These are phyloP conservation scores for Gaeumannomyces sp. DNA, from an alignment of 2,329 filamentous ascomycete species.

Conservation along the genomic window DNA sequence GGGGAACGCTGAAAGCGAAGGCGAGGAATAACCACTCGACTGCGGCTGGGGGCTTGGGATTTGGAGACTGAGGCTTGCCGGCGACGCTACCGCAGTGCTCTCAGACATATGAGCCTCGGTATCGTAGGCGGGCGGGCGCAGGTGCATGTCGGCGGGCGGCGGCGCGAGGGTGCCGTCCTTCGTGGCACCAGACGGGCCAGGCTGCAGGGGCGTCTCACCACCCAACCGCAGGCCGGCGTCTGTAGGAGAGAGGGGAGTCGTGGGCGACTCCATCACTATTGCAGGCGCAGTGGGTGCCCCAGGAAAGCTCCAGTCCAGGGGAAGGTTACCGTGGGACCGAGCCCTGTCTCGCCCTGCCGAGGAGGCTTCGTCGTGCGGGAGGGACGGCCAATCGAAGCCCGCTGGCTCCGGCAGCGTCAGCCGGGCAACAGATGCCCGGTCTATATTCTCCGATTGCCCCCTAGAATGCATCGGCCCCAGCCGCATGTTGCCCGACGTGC, in stretches of 20 bases:
- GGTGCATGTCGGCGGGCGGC: conserved; percentile 14
- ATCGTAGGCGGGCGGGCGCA: conserved; percentile 14
- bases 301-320: conserved; percentile 21
- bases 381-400: not conserved
- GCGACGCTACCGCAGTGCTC: conserved; percentile 9
- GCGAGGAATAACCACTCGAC: conserved; percentile 40
- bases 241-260: not conserved
- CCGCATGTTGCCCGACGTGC: conserved; percentile 62
- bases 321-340: conserved; percentile 39
- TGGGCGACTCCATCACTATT: conserved; percentile 15
- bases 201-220: not conserved
- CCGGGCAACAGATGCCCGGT: not conserved
- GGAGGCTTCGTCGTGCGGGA: not conserved
- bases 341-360: conserved; percentile 30
- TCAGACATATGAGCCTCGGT: not conserved
- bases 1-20: conserved; percentile 59
- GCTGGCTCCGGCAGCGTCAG: not conserved
- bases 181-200: not conserved
- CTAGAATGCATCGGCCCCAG: conserved; percentile 62
- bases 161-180: conserved; percentile 8
- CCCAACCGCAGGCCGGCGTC: not conserved
- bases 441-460: conserved; percentile 58
- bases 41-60: conserved; percentile 40
- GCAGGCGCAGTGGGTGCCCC: conserved; percentile 32
- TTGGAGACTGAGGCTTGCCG: conserved; percentile 32